A percentile compares a stretch with the other conserved stretches of the same genome.
phyloP scores from a whole-genome alignment of 2,329 filamentous ascomycete genomes.

The Microdochium paspali region DNA sequence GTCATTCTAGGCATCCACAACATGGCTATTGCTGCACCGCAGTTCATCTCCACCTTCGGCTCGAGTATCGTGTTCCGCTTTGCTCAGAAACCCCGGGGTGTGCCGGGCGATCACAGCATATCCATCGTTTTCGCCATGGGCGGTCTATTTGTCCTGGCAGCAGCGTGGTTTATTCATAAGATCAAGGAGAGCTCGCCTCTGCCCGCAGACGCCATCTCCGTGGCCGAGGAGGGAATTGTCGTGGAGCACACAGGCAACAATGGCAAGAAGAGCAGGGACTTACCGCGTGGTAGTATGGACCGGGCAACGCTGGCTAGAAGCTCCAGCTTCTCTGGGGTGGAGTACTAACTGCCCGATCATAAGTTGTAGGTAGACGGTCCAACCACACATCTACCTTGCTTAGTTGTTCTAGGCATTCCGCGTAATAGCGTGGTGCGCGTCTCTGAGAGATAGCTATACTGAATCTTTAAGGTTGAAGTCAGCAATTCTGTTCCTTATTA shows the following conservation, averaged over 20 bases:
- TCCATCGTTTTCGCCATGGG: slow-evolving; percentile 80
- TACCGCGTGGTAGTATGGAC: slow-evolving; percentile 31
- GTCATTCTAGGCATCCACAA: slow-evolving; percentile 94
- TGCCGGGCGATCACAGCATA: slow-evolving; percentile 77
- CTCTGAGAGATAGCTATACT: too few relatives aligned
- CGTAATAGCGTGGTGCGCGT: too few relatives aligned
- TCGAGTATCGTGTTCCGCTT: slow-evolving; percentile 77
- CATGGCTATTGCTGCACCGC: slow-evolving; percentile 83
- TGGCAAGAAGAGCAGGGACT: slow-evolving; percentile 28
- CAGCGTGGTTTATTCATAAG: slow-evolving; percentile 61
- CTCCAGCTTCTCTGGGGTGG: slow-evolving; percentile 38
- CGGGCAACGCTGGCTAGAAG: slow-evolving; percentile 36
- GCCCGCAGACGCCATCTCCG: slow-evolving; percentile 26
- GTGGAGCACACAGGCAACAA: slow-evolving; percentile 14
- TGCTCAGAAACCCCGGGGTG: slow-evolving; percentile 79
- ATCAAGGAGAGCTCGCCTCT: slow-evolving; percentile 51
- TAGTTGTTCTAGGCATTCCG: too few relatives aligned
- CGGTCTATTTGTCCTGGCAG: slow-evolving; percentile 66
- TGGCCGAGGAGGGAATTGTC: slow-evolving; percentile 31
- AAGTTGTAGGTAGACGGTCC: slow-evolving; percentile 1
- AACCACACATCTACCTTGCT: too few relatives aligned
- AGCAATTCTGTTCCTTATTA: too few relatives aligned
- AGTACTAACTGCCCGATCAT: slow-evolving; percentile 25
- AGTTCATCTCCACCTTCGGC: slow-evolving; percentile 80
- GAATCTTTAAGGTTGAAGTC: too few relatives aligned